Percentiles rank a stretch among this genome's conserved stretches.
These are phyloP conservation scores for Luzula sylvatica DNA, from an alignment of 176 grass and related monocot species.

Conservation along the genomic window DNA sequence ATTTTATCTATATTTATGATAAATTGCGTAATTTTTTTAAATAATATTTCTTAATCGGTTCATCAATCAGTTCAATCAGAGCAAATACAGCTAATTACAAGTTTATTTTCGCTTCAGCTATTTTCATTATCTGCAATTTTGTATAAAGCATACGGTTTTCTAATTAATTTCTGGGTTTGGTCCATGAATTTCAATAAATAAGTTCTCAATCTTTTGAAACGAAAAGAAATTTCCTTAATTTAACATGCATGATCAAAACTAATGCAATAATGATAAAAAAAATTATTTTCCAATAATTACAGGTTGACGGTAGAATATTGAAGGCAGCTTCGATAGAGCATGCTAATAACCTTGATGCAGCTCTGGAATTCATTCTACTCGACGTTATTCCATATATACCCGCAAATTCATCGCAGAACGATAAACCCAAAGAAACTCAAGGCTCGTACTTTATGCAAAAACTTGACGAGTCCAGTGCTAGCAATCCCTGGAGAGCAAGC, in stretches of 20 bases:
- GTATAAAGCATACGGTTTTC: not conserved
- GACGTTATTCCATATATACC: conserved; percentile 9
- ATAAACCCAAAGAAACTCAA: too few relatives aligned
- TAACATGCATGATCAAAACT: too few relatives aligned
- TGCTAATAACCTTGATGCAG: conserved; percentile 10
- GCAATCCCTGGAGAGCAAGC: not conserved
- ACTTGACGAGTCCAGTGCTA: not conserved
- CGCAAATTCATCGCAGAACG: not conserved
- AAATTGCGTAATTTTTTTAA: too few relatives aligned
- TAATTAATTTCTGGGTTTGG: not conserved
- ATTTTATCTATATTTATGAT: not conserved
- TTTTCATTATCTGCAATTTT: not conserved
- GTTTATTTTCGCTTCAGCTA: not conserved
- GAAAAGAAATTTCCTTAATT: too few relatives aligned
- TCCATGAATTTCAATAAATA: not conserved
- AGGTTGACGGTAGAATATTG: conserved; percentile 14
- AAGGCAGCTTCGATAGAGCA: conserved; percentile 22
- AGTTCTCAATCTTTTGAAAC: not conserved
- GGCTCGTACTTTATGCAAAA: conserved; percentile 4
- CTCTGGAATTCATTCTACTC: conserved; percentile 15
- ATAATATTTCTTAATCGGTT: not conserved
- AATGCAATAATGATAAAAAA: too few relatives aligned
- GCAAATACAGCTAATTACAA: not conserved
- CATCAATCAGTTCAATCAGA: not conserved
- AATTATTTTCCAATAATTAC: conserved; percentile 1